phyloP scores from a whole-genome alignment of 148 eudicot genomes.

The Dianthus caryophyllus region DNA sequence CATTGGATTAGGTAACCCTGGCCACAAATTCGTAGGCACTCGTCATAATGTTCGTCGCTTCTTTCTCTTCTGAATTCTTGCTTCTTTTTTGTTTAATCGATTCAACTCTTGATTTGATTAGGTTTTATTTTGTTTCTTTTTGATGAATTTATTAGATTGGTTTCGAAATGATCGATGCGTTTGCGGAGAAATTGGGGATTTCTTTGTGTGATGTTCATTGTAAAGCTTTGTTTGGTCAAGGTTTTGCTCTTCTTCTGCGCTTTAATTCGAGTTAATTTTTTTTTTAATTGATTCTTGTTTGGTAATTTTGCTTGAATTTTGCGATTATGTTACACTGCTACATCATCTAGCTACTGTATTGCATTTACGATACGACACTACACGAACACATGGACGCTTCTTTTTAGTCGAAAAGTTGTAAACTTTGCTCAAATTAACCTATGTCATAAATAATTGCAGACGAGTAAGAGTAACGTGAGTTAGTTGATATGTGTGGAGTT shows the following conservation, averaged over 20 bases:
- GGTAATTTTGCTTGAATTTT: too few species aligned
- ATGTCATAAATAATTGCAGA: too few species aligned
- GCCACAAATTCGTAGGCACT: constrained; percentile 72
- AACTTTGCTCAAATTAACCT: too few species aligned
- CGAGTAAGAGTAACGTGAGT: too few species aligned
- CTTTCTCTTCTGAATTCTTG: background rate
- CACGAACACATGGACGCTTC: too few species aligned
- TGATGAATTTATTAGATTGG: constrained; percentile 2
- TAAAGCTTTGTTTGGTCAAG: constrained; percentile 90
- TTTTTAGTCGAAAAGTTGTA: too few species aligned
- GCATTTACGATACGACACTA: too few species aligned
- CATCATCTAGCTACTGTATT: too few species aligned
- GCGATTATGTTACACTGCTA: too few species aligned
- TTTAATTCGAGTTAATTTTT: too few species aligned
- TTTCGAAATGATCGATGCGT: constrained; percentile 54
- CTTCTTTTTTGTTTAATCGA: background rate
- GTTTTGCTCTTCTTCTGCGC: constrained; percentile 26
- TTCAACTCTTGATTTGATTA: background rate
- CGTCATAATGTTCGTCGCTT: constrained; percentile 60
- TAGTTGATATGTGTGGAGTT: too few species aligned
- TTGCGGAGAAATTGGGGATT: constrained; percentile 59
- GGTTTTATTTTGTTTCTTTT: background rate
- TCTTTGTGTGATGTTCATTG: constrained; percentile 56
- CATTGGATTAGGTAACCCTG: constrained; percentile 86
- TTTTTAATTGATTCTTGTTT: too few species aligned